Evolutionary conservation across 257 asterid species (phyloP).

Genomic region (Anisodus acutangulus): DNA sequence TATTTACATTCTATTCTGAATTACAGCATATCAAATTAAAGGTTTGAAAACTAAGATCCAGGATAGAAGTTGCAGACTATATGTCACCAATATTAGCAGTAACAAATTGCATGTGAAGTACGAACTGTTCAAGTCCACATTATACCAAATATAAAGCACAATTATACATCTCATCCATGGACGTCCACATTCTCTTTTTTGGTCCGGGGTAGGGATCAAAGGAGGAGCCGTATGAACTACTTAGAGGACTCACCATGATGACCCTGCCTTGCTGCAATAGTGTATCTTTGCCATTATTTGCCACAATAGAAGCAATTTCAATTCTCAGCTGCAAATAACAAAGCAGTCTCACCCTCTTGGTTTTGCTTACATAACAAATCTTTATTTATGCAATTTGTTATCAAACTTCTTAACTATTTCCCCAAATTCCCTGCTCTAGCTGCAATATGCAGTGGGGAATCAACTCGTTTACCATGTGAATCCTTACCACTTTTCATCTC

Average conservation of each 20-base stretch:
- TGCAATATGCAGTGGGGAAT: slow-evolving; percentile 79
- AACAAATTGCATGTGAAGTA: not conserved
- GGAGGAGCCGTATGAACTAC: no score
- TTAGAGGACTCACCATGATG: slow-evolving; percentile 60
- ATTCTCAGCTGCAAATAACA: slow-evolving; percentile 85
- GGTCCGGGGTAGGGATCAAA: no score
- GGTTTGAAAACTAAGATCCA: not conserved
- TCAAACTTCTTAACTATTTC: slow-evolving; percentile 65
- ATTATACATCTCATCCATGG: not conserved
- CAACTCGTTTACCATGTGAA: slow-evolving; percentile 92
- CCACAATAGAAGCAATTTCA: slow-evolving; percentile 65
- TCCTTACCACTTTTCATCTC: slow-evolving; percentile 75
- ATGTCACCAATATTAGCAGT: not conserved
- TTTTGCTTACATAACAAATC: slow-evolving; percentile 76
- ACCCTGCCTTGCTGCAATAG: slow-evolving; percentile 91
- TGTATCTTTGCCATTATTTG: slow-evolving; percentile 85
- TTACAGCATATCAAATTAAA: not conserved
- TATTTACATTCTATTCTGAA: no score
- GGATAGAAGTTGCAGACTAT: not conserved
- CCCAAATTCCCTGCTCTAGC: slow-evolving; percentile 78
- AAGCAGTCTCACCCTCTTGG: slow-evolving; percentile 89
- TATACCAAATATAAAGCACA: not conserved
- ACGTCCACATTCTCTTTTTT: not conserved
- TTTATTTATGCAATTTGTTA: slow-evolving; percentile 38
- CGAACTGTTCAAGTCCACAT: not conserved